A percentile compares a stretch with the other conserved stretches of the same genome.
Evolutionary conservation across 148 eudicot species (phyloP).

Genomic region (Spergularia marina): DNA sequence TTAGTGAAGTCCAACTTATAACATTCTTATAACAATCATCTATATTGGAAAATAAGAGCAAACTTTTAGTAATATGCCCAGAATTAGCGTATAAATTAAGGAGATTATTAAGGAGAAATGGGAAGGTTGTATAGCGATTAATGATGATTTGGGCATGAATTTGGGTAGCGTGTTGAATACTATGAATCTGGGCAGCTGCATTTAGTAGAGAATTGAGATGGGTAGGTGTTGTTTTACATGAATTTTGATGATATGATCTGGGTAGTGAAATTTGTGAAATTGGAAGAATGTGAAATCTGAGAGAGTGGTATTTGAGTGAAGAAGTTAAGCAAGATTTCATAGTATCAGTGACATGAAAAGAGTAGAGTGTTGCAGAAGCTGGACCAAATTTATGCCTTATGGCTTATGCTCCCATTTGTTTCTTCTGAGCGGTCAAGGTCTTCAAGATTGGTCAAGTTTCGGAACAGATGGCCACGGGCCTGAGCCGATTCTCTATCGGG

Average conservation of each 20-base stretch:
- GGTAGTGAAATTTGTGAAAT: neutral
- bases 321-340: conserved; percentile 5
- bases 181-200: conserved; percentile 31
- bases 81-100: conserved; percentile 47
- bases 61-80: conserved; percentile 31
- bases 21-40: conserved; percentile 34
- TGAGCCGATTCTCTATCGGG: too few relatives aligned
- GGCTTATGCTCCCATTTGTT: neutral
- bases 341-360: neutral
- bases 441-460: too few relatives aligned
- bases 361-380: neutral
- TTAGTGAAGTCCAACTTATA: conserved; percentile 51
- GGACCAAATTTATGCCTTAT: neutral
- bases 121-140: conserved; percentile 26
- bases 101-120: conserved; percentile 45
- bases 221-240: conserved; percentile 34
- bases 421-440: neutral
- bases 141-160: conserved; percentile 47
- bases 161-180: conserved; percentile 39
- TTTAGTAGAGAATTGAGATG: conserved; percentile 42
- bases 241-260: conserved; percentile 26
- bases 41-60: conserved; percentile 36
- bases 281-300: neutral
- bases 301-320: neutral
- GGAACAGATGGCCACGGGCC: too few relatives aligned